A percentile compares a stretch with the other conserved stretches of the same genome.
phyloP scores from a whole-genome alignment of 1,284 basidiomycete species.

The Sporisorium exsertum region DNA sequence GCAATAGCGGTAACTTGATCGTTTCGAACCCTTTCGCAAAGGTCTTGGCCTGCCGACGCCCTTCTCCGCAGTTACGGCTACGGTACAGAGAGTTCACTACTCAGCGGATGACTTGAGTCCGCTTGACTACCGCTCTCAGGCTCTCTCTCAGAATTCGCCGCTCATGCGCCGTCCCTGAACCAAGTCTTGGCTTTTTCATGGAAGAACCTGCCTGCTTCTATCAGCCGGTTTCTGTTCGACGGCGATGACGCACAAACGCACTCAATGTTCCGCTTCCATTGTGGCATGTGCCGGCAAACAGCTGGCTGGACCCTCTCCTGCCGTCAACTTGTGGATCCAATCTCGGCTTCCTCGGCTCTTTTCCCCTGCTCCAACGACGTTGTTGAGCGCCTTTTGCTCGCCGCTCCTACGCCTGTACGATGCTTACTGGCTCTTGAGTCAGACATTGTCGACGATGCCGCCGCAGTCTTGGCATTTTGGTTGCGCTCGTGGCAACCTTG shows the following conservation, averaged over 20 bases:
- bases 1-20: neutral
- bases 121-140: neutral
- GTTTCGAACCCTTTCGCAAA: neutral
- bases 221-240: neutral
- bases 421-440: neutral
- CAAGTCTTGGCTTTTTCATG: slow-evolving; percentile 15
- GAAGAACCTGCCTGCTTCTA: slow-evolving; percentile 1
- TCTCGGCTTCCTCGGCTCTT: neutral
- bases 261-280: slow-evolving; percentile 6
- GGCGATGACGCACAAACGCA: slow-evolving; percentile 21
- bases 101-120: neutral
- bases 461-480: slow-evolving; percentile 37
- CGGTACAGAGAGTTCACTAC: too few relatives aligned
- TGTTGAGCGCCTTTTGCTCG: neutral
- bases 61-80: neutral
- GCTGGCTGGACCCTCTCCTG: slow-evolving; percentile 14
- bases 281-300: slow-evolving; percentile 3
- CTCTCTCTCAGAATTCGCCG: neutral
- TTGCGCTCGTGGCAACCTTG: slow-evolving; percentile 9
- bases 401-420: neutral
- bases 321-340: neutral
- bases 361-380: neutral
- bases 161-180: slow-evolving; percentile 8
- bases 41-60: neutral
- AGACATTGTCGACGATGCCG: slow-evolving; percentile 8